Conservation (phyloP, 2,329 filamentous ascomycete species). For the Aschersonia sp. region DNA sequence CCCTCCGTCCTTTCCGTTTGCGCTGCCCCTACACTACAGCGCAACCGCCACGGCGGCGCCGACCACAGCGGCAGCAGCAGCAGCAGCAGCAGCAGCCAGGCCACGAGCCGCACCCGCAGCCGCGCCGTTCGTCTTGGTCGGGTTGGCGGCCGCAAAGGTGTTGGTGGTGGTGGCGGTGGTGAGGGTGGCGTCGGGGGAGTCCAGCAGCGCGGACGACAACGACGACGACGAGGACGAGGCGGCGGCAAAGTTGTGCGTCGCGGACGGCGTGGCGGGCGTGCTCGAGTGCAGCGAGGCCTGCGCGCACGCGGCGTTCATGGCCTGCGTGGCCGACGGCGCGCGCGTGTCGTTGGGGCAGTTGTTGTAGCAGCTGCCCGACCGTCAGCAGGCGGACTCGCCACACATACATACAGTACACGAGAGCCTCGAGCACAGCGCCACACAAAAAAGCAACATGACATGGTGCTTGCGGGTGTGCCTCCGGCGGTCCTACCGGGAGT, state of each 20-base stretch:
- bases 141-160: slow-evolving; percentile 7
- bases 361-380: slow-evolving; percentile 31
- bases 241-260: background rate
- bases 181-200: slow-evolving; percentile 7
- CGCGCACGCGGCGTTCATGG: slow-evolving; percentile 29
- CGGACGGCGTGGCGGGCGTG: slow-evolving; percentile 10
- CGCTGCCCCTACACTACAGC: slow-evolving; percentile 12
- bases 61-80: too few species aligned
- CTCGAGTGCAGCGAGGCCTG: slow-evolving; percentile 29
- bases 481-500: too few species aligned
- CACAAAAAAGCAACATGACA: too few species aligned
- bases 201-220: too few species aligned
- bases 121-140: slow-evolving; percentile 12
- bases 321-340: slow-evolving; percentile 16
- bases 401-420: too few species aligned
- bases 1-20: background rate
- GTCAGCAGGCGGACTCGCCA: too few species aligned
- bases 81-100: slow-evolving; percentile 22
- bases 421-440: too few species aligned
- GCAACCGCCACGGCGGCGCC: slow-evolving; percentile 21
- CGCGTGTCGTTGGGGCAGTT: slow-evolving; percentile 38
- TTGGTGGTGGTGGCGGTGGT: slow-evolving; percentile 8
- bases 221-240: too few species aligned
- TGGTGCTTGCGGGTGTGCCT: too few species aligned
- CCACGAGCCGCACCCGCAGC: slow-evolving; percentile 18